These are phyloP conservation scores for Claviceps purpurea DNA, from an alignment of 2,329 filamentous ascomycete genomes.

Conservation along the genomic window DNA sequence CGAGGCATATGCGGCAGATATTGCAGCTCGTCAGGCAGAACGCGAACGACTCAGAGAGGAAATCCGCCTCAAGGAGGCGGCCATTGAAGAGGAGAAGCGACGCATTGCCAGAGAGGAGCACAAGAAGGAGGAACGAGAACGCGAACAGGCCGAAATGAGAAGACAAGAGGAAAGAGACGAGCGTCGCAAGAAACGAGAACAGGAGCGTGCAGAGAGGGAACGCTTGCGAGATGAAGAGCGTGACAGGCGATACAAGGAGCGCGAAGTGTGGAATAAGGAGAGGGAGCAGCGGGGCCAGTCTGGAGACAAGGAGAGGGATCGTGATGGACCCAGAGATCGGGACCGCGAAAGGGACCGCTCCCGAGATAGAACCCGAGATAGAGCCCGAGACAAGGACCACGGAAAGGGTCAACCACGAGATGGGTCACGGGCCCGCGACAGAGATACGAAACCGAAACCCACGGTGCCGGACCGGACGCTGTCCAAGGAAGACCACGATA, in stretches of 20 bases:
- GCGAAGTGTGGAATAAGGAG: conserved; percentile 24
- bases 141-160: conserved; percentile 35
- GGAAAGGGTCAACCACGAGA: conserved; percentile 20
- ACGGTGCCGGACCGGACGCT: conserved; percentile 34
- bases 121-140: conserved; percentile 33
- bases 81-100: conserved; percentile 48
- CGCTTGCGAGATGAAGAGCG: conserved; percentile 26
- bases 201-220: conserved; percentile 43
- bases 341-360: conserved; percentile 12
- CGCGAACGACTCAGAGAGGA: conserved; percentile 50
- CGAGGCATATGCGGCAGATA: conserved; percentile 57
- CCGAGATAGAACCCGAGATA: conserved; percentile 10
- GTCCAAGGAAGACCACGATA: conserved; percentile 43
- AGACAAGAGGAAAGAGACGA: conserved; percentile 38
- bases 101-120: conserved; percentile 45
- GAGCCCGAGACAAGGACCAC: conserved; percentile 13
- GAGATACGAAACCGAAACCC: conserved; percentile 22
- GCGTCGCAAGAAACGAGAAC: conserved; percentile 35
- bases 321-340: conserved; percentile 12
- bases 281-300: conserved; percentile 12
- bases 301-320: not conserved
- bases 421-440: conserved; percentile 18
- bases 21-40: conserved; percentile 43
- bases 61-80: conserved; percentile 42
- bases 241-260: conserved; percentile 26